A percentile compares a stretch with the other conserved stretches of the same genome.
Evolutionary conservation across 306 rosid species (phyloP).

Genomic region (Lathyrus oleraceus): DNA sequence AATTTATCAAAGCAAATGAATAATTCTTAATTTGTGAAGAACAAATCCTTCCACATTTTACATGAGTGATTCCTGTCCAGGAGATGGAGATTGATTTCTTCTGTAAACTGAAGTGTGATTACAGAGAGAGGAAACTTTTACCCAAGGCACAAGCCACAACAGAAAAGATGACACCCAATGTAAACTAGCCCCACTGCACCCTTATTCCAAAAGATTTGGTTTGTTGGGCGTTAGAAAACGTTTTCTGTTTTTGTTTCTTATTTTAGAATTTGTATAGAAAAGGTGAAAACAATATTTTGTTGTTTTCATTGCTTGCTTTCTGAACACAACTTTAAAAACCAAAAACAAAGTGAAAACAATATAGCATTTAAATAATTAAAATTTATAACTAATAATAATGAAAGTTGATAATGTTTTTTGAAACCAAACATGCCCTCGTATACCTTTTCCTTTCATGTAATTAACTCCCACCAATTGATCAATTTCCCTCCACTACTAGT

Average conservation of each 20-base stretch:
- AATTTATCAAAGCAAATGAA: constrained; percentile 20
- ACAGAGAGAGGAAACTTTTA: not conserved
- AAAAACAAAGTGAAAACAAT: too few relatives aligned
- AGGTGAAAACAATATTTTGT: too few relatives aligned
- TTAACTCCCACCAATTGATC: too few relatives aligned
- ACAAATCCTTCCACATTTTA: not conserved
- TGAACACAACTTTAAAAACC: too few relatives aligned
- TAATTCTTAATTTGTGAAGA: constrained; percentile 3
- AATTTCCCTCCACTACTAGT: too few relatives aligned
- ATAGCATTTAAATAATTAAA: too few relatives aligned
- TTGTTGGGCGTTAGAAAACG: not conserved
- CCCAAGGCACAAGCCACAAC: not conserved
- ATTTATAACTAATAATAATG: too few relatives aligned
- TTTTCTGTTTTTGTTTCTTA: not conserved
- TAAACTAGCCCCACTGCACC: constrained; percentile 10
- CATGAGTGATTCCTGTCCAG: not conserved
- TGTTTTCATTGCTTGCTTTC: too few relatives aligned
- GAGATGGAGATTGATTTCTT: constrained; percentile 6
- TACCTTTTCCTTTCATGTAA: too few relatives aligned
- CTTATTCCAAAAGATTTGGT: not conserved
- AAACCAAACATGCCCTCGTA: too few relatives aligned
- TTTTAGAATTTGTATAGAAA: not conserved
- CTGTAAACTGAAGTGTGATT: constrained; percentile 13
- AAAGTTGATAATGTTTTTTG: too few relatives aligned
- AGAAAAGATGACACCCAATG: not conserved